phyloP scores from a whole-genome alignment of 768 basidiomycete genomes.

The Pluteus cervinus region DNA sequence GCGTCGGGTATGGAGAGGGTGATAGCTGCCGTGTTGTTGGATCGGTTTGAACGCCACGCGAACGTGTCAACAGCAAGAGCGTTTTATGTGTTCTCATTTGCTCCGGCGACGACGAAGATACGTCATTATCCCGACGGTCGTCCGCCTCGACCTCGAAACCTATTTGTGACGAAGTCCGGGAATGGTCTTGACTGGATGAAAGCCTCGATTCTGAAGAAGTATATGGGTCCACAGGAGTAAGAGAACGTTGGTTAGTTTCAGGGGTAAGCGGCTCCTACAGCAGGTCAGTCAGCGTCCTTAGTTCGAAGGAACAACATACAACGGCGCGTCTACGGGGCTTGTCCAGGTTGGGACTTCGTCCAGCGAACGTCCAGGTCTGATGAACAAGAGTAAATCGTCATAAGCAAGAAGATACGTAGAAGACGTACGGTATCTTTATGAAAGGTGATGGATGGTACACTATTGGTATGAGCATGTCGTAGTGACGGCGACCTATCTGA shows the following conservation, averaged over 20 bases:
- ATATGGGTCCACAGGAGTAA: slow-evolving; percentile 33
- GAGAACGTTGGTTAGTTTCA: slow-evolving; percentile 37
- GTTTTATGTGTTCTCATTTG: slow-evolving; percentile 33
- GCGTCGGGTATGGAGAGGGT: slow-evolving; percentile 28
- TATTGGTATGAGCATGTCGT: slow-evolving; percentile 35
- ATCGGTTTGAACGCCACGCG: slow-evolving; percentile 69
- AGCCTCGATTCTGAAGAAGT: slow-evolving; percentile 26
- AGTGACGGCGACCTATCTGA: slow-evolving; percentile 36
- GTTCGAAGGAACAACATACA: slow-evolving; percentile 11
- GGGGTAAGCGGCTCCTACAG: slow-evolving; percentile 36
- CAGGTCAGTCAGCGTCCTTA: slow-evolving; percentile 1
- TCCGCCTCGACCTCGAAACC: slow-evolving; percentile 41
- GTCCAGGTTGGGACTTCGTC: slow-evolving; percentile 13
- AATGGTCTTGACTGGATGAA: slow-evolving; percentile 22
- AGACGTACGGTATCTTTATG: slow-evolving; percentile 28
- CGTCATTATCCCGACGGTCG: slow-evolving; percentile 23
- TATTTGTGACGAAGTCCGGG: slow-evolving; percentile 24
- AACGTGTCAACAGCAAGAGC: slow-evolving; percentile 51
- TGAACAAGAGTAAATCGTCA: neutral
- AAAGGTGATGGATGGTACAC: slow-evolving; percentile 34
- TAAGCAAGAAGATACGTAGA: neutral
- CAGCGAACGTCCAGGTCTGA: slow-evolving; percentile 8
- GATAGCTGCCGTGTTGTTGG: slow-evolving; percentile 22
- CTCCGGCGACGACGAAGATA: slow-evolving; percentile 22
- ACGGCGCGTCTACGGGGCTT: no score